phyloP scores from a whole-genome alignment of 2,329 filamentous ascomycete genomes.

The Oidium heveae region DNA sequence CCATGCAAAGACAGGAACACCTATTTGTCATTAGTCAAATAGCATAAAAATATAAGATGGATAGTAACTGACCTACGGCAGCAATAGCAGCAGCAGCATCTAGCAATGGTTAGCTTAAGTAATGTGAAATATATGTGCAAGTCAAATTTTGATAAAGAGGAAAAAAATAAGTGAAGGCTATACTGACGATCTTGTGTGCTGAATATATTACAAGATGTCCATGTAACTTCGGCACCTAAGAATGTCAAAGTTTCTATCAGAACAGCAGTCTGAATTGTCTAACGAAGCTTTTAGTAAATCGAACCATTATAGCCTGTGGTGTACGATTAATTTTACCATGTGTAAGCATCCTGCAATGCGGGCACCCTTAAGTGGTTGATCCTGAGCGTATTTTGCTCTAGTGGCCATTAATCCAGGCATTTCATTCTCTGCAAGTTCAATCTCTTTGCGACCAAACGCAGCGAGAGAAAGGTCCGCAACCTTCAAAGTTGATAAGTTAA shows the following conservation, averaged over 20 bases:
- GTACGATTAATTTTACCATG: slow-evolving; percentile 14
- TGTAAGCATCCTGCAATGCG: slow-evolving; percentile 72
- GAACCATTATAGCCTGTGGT: neutral
- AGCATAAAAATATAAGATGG: neutral
- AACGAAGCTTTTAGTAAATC: neutral
- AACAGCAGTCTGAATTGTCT: slow-evolving; percentile 93
- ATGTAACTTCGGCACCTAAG: slow-evolving; percentile 95
- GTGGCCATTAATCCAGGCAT: slow-evolving; percentile 98
- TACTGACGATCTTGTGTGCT: slow-evolving; percentile 59
- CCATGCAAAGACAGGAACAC: slow-evolving; percentile 63
- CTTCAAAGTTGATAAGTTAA: slow-evolving; percentile 19
- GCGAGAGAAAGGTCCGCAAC: slow-evolving; percentile 94
- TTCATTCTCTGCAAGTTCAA: slow-evolving; percentile 87
- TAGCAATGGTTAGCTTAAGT: neutral
- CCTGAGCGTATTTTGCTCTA: slow-evolving; percentile 66
- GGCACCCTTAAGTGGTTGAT: slow-evolving; percentile 85
- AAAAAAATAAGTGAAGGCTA: too few species aligned
- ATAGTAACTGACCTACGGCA: slow-evolving; percentile 20
- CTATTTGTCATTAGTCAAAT: slow-evolving; percentile 15
- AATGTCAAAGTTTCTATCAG: slow-evolving; percentile 91
- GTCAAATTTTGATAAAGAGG: neutral
- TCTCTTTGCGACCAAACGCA: slow-evolving; percentile 97
- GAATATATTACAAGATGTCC: slow-evolving; percentile 99
- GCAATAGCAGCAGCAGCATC: slow-evolving; percentile 81
- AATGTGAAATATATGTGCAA: neutral